Evolutionary conservation across 1,139 yeast genomes (phyloP), one percentile per base, ranked within the genome.

Genomic region (Sugiyamaella castrensis): DNA sequence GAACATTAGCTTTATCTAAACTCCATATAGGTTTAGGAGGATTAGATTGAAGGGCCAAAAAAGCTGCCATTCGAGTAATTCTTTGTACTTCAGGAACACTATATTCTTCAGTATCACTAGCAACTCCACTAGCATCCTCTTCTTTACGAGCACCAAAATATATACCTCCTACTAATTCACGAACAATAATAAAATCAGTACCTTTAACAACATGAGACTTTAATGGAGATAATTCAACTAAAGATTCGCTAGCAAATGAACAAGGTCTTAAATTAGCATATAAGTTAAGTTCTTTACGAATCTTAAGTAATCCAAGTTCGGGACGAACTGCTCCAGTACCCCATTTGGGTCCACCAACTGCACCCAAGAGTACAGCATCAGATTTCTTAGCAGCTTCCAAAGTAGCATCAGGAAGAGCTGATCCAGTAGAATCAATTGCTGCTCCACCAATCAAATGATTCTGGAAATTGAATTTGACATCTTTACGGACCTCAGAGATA

Each of bases 331-430:
- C 64, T 41, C 72, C 97, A 33, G 97, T 87, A 32, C 95, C 94
- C 98, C 98, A 92, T 71, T 92, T 92, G 53, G 98, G 98, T 28
- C 98, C 98, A 56, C 98, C 98, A 27, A 92, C 98, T 5, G 98
- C 97, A 56, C 98, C 98, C 52, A 92, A 76, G 56, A 92, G 74
- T 15, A 92, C 96, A 33, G 98, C 98, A 66, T 92, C 95, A 1
- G 98, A 85, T 40, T 72, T 71, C 70, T 87, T 89, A 43, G 98
- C 81, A n/a, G 95, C 88, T 44, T 74, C 86, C 46, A 92, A 76
- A 2, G 97, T 77, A 48, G 77, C 94, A 55, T 84, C 95, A n/a
- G 97, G 88, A 57, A 92, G 76, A 50, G 98, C 97, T 40, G 68
- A 81, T 47, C 98, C 98, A 40, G 95, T 84, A 52, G 96, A 97